phyloP scores from a whole-genome alignment of 139 green algal species.

The Ettlia oleoabundans region DNA sequence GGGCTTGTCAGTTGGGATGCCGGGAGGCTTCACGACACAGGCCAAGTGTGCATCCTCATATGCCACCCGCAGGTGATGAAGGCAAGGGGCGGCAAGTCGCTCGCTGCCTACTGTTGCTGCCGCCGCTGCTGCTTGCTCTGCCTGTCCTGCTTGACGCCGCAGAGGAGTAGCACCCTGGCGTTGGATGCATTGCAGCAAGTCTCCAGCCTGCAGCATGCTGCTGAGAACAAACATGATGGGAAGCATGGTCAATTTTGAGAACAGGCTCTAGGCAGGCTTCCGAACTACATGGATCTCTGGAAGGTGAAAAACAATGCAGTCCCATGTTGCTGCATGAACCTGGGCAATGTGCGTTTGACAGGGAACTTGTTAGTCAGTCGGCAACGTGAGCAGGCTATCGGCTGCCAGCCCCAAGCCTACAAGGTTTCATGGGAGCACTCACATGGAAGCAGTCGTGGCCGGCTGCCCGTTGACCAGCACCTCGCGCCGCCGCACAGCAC shows the following conservation, averaged over 20 bases:
- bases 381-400: too few relatives aligned
- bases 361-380: too few relatives aligned
- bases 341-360: too few relatives aligned
- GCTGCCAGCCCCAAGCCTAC: too few relatives aligned
- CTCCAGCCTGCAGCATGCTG: conserved; percentile 31
- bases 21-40: conserved; percentile 51
- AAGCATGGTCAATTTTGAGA: too few relatives aligned
- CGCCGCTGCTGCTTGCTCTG: too few relatives aligned
- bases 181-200: conserved; percentile 26
- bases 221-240: not conserved
- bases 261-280: too few relatives aligned
- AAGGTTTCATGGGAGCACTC: too few relatives aligned
- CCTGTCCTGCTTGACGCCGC: too few relatives aligned
- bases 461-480: conserved; percentile 35
- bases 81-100: not conserved
- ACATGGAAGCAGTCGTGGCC: not conserved
- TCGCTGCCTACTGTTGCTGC: not conserved
- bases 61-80: conserved; percentile 26
- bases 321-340: too few relatives aligned
- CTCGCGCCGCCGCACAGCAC: conserved; percentile 27
- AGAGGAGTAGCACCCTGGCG: not conserved
- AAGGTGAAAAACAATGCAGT: too few relatives aligned
- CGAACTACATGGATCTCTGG: too few relatives aligned
- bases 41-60: conserved; percentile 61
- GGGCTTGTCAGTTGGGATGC: not conserved